Evolutionary conservation across 2,329 filamentous ascomycete genomes (phyloP).

Genomic region (Sphaceloma murrayae): DNA sequence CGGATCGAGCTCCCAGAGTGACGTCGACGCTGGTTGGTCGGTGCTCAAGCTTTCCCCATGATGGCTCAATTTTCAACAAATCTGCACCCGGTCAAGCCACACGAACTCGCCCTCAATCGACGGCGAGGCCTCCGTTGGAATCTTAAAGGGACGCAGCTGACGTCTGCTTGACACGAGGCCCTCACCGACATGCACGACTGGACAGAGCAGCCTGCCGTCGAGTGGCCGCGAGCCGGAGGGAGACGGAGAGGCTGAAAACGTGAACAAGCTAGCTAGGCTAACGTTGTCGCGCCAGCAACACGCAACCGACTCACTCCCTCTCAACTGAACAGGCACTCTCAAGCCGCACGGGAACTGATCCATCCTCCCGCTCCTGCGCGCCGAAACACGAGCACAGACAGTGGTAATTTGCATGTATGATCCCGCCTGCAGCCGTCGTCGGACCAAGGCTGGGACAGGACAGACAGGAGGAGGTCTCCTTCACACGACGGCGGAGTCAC

Average conservation of each 20-base stretch:
- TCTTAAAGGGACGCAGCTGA: constrained; percentile 1
- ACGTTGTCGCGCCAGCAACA: neutral
- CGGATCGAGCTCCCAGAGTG: constrained; percentile 7
- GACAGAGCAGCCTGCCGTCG: neutral
- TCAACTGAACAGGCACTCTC: too few species aligned
- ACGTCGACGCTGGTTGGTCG: constrained; percentile 14
- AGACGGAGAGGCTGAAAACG: too few species aligned
- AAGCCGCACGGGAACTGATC: too few species aligned
- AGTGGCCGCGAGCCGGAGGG: too few species aligned
- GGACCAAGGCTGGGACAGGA: constrained; percentile 8
- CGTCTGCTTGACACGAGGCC: constrained; percentile 4
- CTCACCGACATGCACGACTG: neutral
- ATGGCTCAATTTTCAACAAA: neutral
- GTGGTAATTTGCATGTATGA: constrained; percentile 5
- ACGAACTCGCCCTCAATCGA: neutral
- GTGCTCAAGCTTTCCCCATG: constrained; percentile 17
- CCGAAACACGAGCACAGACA: constrained; percentile 15
- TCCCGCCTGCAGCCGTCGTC: constrained; percentile 9
- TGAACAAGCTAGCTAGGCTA: too few species aligned
- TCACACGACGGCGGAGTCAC: too few species aligned
- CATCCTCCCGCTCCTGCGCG: constrained; percentile 3
- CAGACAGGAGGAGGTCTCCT: too few species aligned
- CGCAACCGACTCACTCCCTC: neutral
- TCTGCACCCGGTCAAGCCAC: constrained; percentile 13
- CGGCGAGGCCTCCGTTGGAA: neutral